A percentile compares a stretch with the other conserved stretches of the same genome.
phyloP scores from a whole-genome alignment of 306 rosid species.

The Boehmeria nivea region DNA sequence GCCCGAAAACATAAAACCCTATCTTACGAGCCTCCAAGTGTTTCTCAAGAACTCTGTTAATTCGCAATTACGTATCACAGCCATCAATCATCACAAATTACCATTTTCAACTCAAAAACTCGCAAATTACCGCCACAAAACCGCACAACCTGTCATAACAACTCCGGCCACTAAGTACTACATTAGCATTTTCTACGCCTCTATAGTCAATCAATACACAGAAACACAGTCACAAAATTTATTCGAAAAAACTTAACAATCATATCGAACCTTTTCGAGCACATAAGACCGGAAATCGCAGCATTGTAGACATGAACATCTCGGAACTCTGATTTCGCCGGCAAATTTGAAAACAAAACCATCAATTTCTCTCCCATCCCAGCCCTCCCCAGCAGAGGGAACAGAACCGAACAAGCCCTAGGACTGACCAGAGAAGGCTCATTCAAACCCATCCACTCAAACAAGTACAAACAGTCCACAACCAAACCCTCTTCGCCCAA shows the following conservation, averaged over 20 bases:
- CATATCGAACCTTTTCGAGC: conserved; percentile 50
- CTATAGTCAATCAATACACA: background rate
- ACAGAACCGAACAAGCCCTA: conserved; percentile 58
- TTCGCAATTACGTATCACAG: no score
- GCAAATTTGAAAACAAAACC: conserved; percentile 55
- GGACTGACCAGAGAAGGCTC: conserved; percentile 60
- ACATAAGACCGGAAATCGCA: conserved; percentile 65
- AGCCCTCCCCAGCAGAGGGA: conserved; percentile 73
- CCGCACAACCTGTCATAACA: no score
- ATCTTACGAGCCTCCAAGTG: no score
- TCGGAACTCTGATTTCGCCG: conserved; percentile 48
- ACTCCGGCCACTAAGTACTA: no score
- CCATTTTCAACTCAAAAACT: no score
- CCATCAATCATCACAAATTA: no score
- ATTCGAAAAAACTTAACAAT: conserved; percentile 12
- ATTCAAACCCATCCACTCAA: conserved; percentile 86
- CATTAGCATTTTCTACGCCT: no score
- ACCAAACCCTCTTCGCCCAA: conserved; percentile 50
- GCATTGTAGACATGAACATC: conserved; percentile 76
- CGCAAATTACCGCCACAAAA: no score
- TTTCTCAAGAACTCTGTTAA: no score
- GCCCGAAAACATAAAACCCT: no score
- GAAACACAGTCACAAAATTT: conserved; percentile 9
- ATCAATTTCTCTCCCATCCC: conserved; percentile 63
- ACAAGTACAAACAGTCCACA: conserved; percentile 61